Conservation (phyloP, 2,329 filamentous ascomycete species). For the Trichocomaceae sp. region DNA sequence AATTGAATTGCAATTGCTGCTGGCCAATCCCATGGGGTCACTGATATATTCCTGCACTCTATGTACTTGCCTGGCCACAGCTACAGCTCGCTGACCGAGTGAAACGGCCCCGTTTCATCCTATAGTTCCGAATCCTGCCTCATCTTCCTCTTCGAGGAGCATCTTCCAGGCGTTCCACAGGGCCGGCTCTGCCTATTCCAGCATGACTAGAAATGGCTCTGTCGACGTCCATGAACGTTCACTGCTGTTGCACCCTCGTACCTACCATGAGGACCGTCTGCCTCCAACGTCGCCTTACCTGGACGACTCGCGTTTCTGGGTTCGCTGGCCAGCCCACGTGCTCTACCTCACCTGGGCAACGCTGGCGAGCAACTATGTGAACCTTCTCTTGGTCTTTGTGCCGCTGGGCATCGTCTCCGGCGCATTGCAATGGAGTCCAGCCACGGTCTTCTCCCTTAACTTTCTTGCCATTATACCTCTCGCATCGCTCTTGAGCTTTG, state of each 20-base stretch:
- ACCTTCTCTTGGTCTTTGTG: slow-evolving; percentile 58
- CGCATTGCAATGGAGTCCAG: slow-evolving; percentile 53
- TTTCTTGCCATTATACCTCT: slow-evolving; percentile 60
- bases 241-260: slow-evolving; percentile 23
- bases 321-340: slow-evolving; percentile 35
- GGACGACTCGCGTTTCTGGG: slow-evolving; percentile 32
- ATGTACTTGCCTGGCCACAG: not conserved
- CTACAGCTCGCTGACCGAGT: not conserved
- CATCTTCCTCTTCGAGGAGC: not conserved
- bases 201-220: slow-evolving; percentile 31
- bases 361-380: slow-evolving; percentile 48
- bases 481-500: slow-evolving; percentile 57
- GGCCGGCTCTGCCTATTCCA: slow-evolving; percentile 15
- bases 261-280: not conserved
- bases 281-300: slow-evolving; percentile 21
- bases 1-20: not conserved
- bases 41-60: not conserved
- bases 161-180: slow-evolving; percentile 8
- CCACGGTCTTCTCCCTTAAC: slow-evolving; percentile 55
- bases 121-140: not conserved
- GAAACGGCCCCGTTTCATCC: not conserved
- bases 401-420: slow-evolving; percentile 57
- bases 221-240: slow-evolving; percentile 30
- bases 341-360: slow-evolving; percentile 39
- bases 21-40: not conserved